phyloP scores from a whole-genome alignment of 129 eudicot species.

The Centella asiatica region DNA sequence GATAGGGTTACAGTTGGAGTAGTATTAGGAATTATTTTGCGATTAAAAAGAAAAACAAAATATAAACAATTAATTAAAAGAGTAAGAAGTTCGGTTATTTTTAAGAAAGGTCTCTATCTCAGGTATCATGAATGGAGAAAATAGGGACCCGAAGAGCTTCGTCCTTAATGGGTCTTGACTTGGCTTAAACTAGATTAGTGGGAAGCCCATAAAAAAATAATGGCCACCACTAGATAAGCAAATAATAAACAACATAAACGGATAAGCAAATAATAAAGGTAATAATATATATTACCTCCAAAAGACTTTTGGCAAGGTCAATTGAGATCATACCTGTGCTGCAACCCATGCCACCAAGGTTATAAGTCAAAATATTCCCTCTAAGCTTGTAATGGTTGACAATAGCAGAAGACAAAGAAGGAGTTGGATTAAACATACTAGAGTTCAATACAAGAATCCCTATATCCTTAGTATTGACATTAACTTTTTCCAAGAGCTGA shows the following conservation, averaged over 20 bases:
- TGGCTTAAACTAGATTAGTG: no score
- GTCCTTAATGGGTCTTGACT: no score
- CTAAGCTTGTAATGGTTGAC: conserved; percentile 54
- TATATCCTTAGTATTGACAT: conserved; percentile 29
- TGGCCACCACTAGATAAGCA: no score
- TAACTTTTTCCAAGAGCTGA: conserved; percentile 35
- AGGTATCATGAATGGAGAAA: no score
- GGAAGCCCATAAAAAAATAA: no score
- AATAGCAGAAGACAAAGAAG: conserved; percentile 43
- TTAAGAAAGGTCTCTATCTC: no score
- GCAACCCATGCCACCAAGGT: conserved; percentile 67
- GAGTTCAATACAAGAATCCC: conserved; percentile 53
- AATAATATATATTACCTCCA: conserved; percentile 26
- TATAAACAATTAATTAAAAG: no score
- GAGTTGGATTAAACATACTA: conserved; percentile 34
- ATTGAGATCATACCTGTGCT: conserved; percentile 38
- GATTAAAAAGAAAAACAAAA: no score
- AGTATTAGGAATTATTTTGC: no score
- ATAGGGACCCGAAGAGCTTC: no score
- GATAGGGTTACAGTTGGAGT: no score
- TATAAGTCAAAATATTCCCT: conserved; percentile 34
- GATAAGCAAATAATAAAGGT: background rate
- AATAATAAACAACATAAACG: background rate
- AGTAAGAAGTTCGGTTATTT: no score
- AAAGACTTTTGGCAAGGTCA: conserved; percentile 50